Percentiles rank a stretch among this genome's conserved stretches.
Conservation (phyloP, 2,329 filamentous ascomycete species). For the Cordyceps fumosorosea region DNA sequence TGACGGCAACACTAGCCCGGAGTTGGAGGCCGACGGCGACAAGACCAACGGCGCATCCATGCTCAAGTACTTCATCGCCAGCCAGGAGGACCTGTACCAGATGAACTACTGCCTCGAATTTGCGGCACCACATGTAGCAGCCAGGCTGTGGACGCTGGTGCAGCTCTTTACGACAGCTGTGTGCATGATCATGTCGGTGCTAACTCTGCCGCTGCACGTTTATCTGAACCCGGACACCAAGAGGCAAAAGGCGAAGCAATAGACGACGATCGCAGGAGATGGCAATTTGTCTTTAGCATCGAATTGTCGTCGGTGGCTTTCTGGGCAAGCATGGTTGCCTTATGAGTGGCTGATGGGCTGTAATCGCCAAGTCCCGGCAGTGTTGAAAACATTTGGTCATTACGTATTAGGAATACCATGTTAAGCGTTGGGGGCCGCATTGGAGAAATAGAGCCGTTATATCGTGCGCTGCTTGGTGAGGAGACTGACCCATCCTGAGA, state of each 20-base stretch:
- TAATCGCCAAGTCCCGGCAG: too few species aligned
- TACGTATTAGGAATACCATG: neutral
- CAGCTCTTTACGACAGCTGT: conserved; percentile 59
- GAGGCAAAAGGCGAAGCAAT: conserved; percentile 10
- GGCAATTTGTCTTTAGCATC: too few species aligned
- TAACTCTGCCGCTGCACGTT: conserved; percentile 31
- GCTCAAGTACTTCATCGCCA: conserved; percentile 58
- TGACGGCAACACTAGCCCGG: conserved; percentile 12
- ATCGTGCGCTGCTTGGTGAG: neutral
- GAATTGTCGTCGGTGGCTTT: too few species aligned
- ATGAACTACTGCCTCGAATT: conserved; percentile 70
- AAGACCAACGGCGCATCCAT: conserved; percentile 15
- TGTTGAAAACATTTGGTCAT: too few species aligned
- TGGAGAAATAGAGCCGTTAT: neutral
- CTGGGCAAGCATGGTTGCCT: too few species aligned
- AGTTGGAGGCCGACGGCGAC: conserved; percentile 17
- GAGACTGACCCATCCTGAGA: neutral
- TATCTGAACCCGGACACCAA: conserved; percentile 22
- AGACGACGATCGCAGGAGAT: neutral
- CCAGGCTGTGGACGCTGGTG: conserved; percentile 47
- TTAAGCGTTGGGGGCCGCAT: too few species aligned
- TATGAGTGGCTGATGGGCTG: too few species aligned
- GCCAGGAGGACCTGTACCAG: conserved; percentile 79
- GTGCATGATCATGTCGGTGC: conserved; percentile 53
- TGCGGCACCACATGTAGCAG: conserved; percentile 52